Evolutionary conservation across 2,329 filamentous ascomycete genomes (phyloP).

Genomic region (Berkeleyomyces rouxiae): DNA sequence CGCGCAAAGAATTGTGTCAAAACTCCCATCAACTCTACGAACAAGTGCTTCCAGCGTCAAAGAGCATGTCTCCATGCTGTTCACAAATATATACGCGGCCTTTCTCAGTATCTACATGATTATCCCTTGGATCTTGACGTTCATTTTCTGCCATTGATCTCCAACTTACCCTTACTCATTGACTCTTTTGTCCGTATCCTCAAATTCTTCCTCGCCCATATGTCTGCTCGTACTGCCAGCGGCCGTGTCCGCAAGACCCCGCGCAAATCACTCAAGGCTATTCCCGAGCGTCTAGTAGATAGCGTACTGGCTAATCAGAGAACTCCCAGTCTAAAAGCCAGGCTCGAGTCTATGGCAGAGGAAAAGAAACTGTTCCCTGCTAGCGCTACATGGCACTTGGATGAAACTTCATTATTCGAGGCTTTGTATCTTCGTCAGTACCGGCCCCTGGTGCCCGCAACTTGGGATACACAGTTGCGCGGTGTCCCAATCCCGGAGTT

Average conservation of each 20-base stretch:
- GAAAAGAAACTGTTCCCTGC: slow-evolving; percentile 27
- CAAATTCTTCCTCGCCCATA: neutral
- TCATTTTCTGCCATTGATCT: neutral
- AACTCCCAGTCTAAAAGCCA: slow-evolving; percentile 6
- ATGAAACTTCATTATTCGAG: slow-evolving; percentile 30
- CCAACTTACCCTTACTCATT: neutral
- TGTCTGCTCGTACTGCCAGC: neutral
- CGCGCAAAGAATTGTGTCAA: neutral
- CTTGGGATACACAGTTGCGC: slow-evolving; percentile 20
- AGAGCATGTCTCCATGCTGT: neutral
- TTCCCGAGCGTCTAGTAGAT: neutral
- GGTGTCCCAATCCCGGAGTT: slow-evolving; percentile 23
- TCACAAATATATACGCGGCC: neutral
- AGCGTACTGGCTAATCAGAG: neutral
- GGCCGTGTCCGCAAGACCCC: neutral
- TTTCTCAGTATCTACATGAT: neutral
- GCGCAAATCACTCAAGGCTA: neutral
- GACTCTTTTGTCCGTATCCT: neutral
- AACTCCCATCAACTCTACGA: neutral
- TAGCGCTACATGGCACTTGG: slow-evolving; percentile 32
- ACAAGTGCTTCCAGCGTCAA: neutral
- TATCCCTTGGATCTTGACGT: neutral
- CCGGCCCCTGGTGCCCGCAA: slow-evolving; percentile 24
- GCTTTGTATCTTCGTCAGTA: slow-evolving; percentile 27
- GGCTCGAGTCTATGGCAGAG: slow-evolving; percentile 25